Base-by-base conservation (phyloP, 176 grass and related monocot species). In the Saccharum spontaneum region DNA sequence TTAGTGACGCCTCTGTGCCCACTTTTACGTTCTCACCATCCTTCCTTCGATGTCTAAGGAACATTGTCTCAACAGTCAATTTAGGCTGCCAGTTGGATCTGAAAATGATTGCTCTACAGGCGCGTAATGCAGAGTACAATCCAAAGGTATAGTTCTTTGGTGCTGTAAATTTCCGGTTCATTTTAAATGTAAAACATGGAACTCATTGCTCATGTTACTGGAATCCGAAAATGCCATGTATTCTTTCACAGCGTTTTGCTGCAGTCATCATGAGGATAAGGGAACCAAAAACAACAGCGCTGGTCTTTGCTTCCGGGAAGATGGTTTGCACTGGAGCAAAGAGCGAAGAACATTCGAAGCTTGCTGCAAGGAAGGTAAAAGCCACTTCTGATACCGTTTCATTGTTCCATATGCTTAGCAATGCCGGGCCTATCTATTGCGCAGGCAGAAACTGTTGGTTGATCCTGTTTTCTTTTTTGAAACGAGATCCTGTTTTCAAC, bases 241-340 rank as follows among this genome's bases (percentile, higher is more conserved):
- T 49, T 49, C 39, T 65, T 57, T 69, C 45, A 63, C 72, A 92
- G 94, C 94, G 84, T 92, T 97, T 97, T 78, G 86, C 92, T 37
- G 92, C 94, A 64, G 92, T 97, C 69, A 90, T 94, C 72, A 97
- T 97, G 94, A 92, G 92, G 84, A 97, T 97, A 87, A 90, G 92
- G 81, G 92, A 97, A 64, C 94, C 94, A 0, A 94, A 92, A 84
- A 94, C 94, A 55, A 94, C 94, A 34, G 94, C 94, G 7, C 71
- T 97, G 38, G 90, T 97, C 55, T 97, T 97, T 87, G 88, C 15
- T 17, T 22, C 52, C 0, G 94, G 94, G 67, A 97, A 97, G 82
- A 97, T 97, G 86, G 92, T 94, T 71, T 97, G 94, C 79, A 97
- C 94, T 37, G 94, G 94, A 87, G 94, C 92, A 77, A 97, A 94